A percentile compares a stretch with the other conserved stretches of the same genome.
Conservation (phyloP, 176 grass and related monocot genomes). For the Ananas comosus region DNA sequence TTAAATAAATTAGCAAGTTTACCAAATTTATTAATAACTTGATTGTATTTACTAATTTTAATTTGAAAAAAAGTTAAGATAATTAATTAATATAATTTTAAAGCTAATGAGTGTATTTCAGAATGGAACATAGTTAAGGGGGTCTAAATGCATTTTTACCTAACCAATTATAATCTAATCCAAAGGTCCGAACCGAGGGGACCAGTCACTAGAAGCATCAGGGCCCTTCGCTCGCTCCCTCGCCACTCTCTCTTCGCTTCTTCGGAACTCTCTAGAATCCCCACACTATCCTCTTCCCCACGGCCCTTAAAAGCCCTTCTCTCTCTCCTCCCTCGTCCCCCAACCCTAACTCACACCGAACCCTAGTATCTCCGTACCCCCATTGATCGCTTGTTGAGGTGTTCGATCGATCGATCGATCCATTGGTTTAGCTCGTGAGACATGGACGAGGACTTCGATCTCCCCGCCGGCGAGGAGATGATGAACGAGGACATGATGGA, state of each 20-base stretch:
- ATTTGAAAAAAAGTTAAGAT: too few relatives aligned
- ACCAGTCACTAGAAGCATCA: slow-evolving; percentile 17
- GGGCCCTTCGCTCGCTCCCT: background rate
- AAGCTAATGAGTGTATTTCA: too few relatives aligned
- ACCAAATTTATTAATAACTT: too few relatives aligned
- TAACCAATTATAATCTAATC: too few relatives aligned
- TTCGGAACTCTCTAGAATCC: slow-evolving; percentile 34
- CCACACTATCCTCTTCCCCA: background rate
- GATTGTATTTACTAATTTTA: too few relatives aligned
- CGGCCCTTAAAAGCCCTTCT: slow-evolving; percentile 32
- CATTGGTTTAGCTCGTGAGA: background rate
- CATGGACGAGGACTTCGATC: slow-evolving; percentile 92
- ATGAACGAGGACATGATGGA: slow-evolving; percentile 39
- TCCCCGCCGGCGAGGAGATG: slow-evolving; percentile 36
- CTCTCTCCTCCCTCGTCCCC: slow-evolving; percentile 27
- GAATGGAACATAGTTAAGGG: too few relatives aligned
- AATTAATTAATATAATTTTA: too few relatives aligned
- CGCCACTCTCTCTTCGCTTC: background rate
- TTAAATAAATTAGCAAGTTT: too few relatives aligned
- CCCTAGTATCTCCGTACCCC: slow-evolving; percentile 22
- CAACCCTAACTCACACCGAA: slow-evolving; percentile 13
- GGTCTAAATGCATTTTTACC: too few relatives aligned
- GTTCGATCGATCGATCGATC: slow-evolving; percentile 4
- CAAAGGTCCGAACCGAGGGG: background rate
- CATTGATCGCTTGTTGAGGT: slow-evolving; percentile 4